Evolutionary conservation across 176 grass and related monocot species (phyloP), one percentile per base, ranked within the genome.

Genomic region (Pontederia paniculata): DNA sequence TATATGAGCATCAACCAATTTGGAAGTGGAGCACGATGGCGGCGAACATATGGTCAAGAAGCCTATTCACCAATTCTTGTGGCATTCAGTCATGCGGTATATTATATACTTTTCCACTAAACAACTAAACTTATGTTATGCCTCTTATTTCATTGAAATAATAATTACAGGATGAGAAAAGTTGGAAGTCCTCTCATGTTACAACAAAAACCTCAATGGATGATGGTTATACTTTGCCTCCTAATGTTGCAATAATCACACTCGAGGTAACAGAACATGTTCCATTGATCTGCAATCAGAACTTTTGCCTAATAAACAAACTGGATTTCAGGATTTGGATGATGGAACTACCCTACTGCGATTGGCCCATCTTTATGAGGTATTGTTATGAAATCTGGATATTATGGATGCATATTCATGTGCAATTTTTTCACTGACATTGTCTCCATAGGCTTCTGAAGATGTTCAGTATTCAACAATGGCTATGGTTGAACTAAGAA

Each of bases 11-110:
- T 89, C 12, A 65, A 95, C 21, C 75, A 83, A 62, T 61, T 83
- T 52, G 84, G 81, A 69, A 70, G 76, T 64, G 89, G 89, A 70
- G 79, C 84, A 50, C 71, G 82, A 52, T 89, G 89, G 81, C 79
- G 89, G 28, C 68, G 84, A 66, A 89, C 76, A 73, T 61, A 59
- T 73, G 78, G 84, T 48, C 89, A 95, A 67, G 66, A 89, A 85
- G 75, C 85, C 55, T 89, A 95, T 66, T 95, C 89, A 18, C 78
- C 84, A 10, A 76, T 89, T 85, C 89, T 95, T 70, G 55, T 89
- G 67, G 89, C 84, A 65, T 95, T 95, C 53, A 49, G 76, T 58
- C 62, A 95, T 51, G 89, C 82, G 85, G 81, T 95, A 83, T 53
- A 55, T 70, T 63, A 49, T n/a, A 44, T 60, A 28, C 21, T 62